A percentile compares a stretch with the other conserved stretches of the same genome.
Conservation (phyloP, 2,329 filamentous ascomycete species). For the Xylaria sp. region DNA sequence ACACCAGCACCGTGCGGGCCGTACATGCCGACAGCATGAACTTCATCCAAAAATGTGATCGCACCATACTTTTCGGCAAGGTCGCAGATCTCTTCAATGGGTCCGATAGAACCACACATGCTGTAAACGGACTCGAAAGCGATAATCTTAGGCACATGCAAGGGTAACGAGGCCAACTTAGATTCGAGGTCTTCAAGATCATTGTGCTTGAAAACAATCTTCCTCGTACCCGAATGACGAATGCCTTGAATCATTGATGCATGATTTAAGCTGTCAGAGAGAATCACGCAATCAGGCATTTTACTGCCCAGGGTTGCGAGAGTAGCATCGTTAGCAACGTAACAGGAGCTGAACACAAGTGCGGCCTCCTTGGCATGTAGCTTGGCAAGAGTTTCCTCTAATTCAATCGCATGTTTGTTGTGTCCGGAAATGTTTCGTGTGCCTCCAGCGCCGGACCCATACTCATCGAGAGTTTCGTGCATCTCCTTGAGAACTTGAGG, state of each 20-base stretch:
- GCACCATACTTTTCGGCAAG: slow-evolving; percentile 97
- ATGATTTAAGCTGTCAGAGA: slow-evolving; percentile 98
- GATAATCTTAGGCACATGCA: slow-evolving; percentile 93
- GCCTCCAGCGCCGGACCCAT: slow-evolving; percentile 93
- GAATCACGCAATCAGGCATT: slow-evolving; percentile 93
- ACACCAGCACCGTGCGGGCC: slow-evolving; percentile 95
- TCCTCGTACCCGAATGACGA: slow-evolving; percentile 94
- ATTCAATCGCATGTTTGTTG: slow-evolving; percentile 88
- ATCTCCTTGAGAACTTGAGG: slow-evolving; percentile 85
- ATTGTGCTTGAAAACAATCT: slow-evolving; percentile 99
- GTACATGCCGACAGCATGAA: slow-evolving; percentile 99
- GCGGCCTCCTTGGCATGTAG: slow-evolving; percentile 92
- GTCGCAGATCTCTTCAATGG: slow-evolving; percentile 95
- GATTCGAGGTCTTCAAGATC: slow-evolving; percentile 91
- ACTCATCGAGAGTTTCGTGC: slow-evolving; percentile 94
- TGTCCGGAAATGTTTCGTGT: slow-evolving; percentile 98
- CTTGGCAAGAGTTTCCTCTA: slow-evolving; percentile 85
- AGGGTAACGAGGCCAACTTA: slow-evolving; percentile 87
- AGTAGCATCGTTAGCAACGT: slow-evolving; percentile 97
- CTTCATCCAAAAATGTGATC: slow-evolving; percentile 97
- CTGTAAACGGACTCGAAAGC: slow-evolving; percentile 99
- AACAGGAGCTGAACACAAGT: slow-evolving; percentile 96
- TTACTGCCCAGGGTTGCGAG: slow-evolving; percentile 97
- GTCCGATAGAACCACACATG: slow-evolving; percentile 98
- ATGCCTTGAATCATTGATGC: slow-evolving; percentile 99